Base-by-base conservation (phyloP, 2,329 filamentous ascomycete species). In the Aureobasidium sp. region DNA sequence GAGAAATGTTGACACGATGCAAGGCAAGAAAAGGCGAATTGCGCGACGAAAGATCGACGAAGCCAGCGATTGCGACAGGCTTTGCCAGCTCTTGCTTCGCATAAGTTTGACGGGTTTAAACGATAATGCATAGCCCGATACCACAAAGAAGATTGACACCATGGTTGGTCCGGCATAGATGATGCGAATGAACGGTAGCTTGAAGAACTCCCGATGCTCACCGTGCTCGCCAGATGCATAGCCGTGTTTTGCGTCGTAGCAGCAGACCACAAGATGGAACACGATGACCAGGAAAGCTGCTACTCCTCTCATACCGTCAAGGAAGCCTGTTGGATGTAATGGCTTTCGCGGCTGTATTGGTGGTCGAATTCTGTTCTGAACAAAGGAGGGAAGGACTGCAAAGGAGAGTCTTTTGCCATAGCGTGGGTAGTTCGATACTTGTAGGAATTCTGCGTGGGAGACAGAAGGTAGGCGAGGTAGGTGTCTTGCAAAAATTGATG, bases 61-160 rank as follows among this genome's bases (percentile, higher is more conserved):
- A 13, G 55, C 53, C 48, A 67, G 34, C 4, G 61, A 63, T 39
- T 58, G 65, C 61, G 58, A 37, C 64, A 71, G 66, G 4, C 70
- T 71, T 50, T 74, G 68, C 72, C 72, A 61, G 1, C 41, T 41
- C 32, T 39, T 34, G 16, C 44, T 37, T 16, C 63, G 44, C 63
- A 65, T 65, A 44, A 63, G 65, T 36, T 61, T 63, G 42, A 68
- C 45, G 7, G 66, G 65, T 49, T 67, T 66, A 62, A 84, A 77
- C 36, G 79, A 80, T 15, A 86, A 75, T 2, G 82, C 83, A 70
- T 84, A 86, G 25, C 83, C 83, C 0, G 82, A 84, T 45, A 85
- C 81, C 67, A 86, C 78, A 68, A 85, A 86, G 74, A 86, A 86
- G 66, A 85, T 72, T 69, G 79, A 81, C 45, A 85, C 83, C 68